Evolutionary conservation across 257 asterid species (phyloP).

Genomic region (Fraxinus anomala): DNA sequence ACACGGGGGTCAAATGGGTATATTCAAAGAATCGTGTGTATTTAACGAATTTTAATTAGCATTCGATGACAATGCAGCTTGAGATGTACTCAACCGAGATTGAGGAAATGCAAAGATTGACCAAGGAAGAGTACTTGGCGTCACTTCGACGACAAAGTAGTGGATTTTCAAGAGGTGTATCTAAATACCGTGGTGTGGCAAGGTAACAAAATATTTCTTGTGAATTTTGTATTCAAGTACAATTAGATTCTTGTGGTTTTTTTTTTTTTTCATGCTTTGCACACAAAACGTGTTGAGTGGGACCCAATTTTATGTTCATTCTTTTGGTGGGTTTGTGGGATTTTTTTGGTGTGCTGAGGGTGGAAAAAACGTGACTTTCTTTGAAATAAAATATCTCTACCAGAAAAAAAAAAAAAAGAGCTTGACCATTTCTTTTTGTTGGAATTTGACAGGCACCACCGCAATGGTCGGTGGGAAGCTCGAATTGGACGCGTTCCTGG

Average conservation of each 20-base stretch:
- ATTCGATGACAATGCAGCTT: constrained; percentile 43
- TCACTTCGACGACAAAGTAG: constrained; percentile 68
- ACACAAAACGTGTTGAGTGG: constrained; percentile 9
- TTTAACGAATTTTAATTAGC: background rate
- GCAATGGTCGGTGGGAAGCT: constrained; percentile 98
- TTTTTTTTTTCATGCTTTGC: background rate
- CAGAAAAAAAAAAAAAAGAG: background rate
- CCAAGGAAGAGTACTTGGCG: constrained; percentile 70
- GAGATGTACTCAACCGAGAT: constrained; percentile 52
- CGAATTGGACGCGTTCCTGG: constrained; percentile 86
- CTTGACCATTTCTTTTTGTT: constrained; percentile 18
- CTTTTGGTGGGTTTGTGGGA: constrained; percentile 5
- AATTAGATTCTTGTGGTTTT: background rate
- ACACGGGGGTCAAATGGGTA: background rate
- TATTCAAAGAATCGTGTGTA: background rate
- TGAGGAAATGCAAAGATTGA: constrained; percentile 63
- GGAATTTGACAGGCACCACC: constrained; percentile 77
- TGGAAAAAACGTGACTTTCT: background rate
- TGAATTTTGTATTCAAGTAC: constrained; percentile 11
- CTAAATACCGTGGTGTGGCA: constrained; percentile 82
- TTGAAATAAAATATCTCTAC: background rate
- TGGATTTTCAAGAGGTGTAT: constrained; percentile 81
- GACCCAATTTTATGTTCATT: constrained; percentile 21
- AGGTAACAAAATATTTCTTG: constrained; percentile 47
- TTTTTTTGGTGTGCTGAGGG: background rate